Conservation (phyloP, 2,329 filamentous ascomycete species). For the Colletotrichum viniferum region DNA sequence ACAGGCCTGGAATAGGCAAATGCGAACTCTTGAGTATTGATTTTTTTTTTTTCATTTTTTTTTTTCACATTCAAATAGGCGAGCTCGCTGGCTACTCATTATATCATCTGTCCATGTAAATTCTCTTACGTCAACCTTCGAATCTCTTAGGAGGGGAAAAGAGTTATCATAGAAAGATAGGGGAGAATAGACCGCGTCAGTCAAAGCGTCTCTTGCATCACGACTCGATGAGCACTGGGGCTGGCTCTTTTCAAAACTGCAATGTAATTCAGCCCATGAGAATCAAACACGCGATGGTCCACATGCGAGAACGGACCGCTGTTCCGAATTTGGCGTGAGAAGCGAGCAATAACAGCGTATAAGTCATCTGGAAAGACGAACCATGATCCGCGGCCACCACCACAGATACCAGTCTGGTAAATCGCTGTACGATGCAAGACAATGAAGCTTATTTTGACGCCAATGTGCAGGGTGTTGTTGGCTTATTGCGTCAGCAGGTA, state of each 20-base stretch:
- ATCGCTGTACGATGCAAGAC: background rate
- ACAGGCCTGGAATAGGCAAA: too few relatives aligned
- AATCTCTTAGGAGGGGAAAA: background rate
- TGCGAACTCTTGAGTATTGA: too few relatives aligned
- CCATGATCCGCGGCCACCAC: background rate
- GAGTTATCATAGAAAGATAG: background rate
- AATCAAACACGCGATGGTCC: background rate
- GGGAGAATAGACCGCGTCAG: background rate
- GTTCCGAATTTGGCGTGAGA: background rate
- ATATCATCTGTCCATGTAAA: background rate
- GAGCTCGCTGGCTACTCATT: background rate
- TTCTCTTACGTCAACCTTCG: background rate
- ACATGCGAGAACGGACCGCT: background rate
- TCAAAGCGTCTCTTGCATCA: rapidly evolving
- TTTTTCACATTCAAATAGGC: rapidly evolving
- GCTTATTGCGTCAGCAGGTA: background rate
- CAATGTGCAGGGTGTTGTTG: background rate
- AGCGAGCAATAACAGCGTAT: background rate
- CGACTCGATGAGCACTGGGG: background rate
- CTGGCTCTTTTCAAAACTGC: background rate
- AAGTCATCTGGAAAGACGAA: too few relatives aligned
- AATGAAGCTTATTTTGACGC: background rate
- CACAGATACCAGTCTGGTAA: background rate
- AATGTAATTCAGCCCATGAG: background rate
- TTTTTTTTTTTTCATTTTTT: too few relatives aligned